phyloP scores from a whole-genome alignment of 176 grass and related monocot genomes.

The Musa beccarii region DNA sequence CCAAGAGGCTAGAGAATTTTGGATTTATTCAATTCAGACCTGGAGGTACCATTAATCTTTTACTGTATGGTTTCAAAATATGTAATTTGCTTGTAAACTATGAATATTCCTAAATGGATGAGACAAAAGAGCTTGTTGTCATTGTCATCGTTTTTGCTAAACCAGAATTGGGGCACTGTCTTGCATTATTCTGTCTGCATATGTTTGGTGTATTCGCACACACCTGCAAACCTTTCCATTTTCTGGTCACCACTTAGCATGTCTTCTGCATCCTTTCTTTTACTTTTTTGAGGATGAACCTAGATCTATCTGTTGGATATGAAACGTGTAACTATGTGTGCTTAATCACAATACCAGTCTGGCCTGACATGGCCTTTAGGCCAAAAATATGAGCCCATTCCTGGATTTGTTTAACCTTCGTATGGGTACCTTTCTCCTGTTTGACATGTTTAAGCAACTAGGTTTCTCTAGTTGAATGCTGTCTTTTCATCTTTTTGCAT shows the following conservation, averaged over 20 bases:
- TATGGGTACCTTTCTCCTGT: background rate
- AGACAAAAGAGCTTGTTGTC: too few species aligned
- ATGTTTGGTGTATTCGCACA: background rate
- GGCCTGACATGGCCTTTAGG: background rate
- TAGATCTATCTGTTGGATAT: conserved; percentile 6
- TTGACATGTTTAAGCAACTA: background rate
- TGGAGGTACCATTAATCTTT: conserved; percentile 62
- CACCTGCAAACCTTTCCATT: background rate
- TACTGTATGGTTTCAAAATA: background rate
- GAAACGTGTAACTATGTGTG: background rate
- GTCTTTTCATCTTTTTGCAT: background rate
- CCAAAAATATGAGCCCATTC: background rate
- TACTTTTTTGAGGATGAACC: background rate
- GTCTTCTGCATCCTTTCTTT: background rate
- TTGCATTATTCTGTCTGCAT: background rate
- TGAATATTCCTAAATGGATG: background rate
- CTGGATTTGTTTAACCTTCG: too few species aligned
- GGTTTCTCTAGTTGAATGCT: background rate
- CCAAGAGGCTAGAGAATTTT: conserved; percentile 93
- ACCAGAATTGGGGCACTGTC: background rate
- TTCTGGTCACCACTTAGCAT: background rate
- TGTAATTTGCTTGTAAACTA: background rate
- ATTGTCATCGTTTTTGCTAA: too few species aligned
- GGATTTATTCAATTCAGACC: conserved; percentile 99
- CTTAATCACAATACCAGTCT: too few species aligned